Base-by-base conservation (phyloP, 2,329 filamentous ascomycete genomes). In the Fusarium mundagurra region DNA sequence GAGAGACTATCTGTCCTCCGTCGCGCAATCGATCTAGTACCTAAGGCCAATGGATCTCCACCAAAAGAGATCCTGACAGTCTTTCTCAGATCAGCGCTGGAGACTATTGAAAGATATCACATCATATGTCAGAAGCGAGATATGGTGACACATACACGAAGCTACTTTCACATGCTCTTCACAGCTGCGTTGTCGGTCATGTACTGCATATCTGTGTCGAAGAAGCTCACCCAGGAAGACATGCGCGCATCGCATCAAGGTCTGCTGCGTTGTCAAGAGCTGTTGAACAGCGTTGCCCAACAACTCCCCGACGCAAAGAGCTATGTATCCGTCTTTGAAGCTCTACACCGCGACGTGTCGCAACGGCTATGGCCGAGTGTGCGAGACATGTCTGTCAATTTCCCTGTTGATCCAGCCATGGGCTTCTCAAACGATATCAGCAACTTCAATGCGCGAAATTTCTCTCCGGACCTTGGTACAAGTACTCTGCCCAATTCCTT, bases 131-230 rank as follows among this genome's bases (percentile, higher is more conserved):
- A 81, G 8, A 76, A 77, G 5, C 77, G 77, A 5, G 39, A 43
- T 0, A 77, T 80, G 18, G 84, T 86, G 41, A 85, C 83, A 0
- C 85, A 83, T 61, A 86, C 85, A 0, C 77, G 85, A n/a, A 85
- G 83, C 51, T 87, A 87, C 67, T 87, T 87, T 33, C 85, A 87
- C 58, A 82, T 84, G 53, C 82, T 87, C 6, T 86, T 86, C 53
- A 84, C 84, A 0, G 84, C 85, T 6, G 85, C 84, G 0, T 65
- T 87, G 1, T 82, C 80, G 10, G 76, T 84, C 3, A 81, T 84
- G 63, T 81, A 78, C 64, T 77, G 77, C 58, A 62, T 77, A 12
- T 76, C 78, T 0, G 44, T 75, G 13, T 69, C 70, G 1, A 72
- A 69, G 20, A 61, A 50, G 18, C 69, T 69, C 29, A 27, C 48